A percentile compares a stretch with the other conserved stretches of the same genome.
phyloP scores from a whole-genome alignment of 495 filamentous ascomycete genomes.

The Lasiosphaeria hispida region DNA sequence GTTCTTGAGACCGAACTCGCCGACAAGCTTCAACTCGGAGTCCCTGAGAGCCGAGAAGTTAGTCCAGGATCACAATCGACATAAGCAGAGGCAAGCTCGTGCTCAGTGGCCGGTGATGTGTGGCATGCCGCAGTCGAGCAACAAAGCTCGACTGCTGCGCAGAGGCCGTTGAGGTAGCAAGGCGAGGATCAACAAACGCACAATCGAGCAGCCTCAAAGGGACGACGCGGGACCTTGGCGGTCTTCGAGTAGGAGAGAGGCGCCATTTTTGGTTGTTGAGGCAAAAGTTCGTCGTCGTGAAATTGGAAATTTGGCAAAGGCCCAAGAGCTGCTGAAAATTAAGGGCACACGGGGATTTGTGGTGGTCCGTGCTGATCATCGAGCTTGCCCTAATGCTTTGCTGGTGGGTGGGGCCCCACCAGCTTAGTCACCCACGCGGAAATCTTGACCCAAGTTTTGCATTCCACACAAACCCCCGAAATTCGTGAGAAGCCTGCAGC shows the following conservation, averaged over 20 bases:
- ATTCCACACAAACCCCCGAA: conserved; percentile 33
- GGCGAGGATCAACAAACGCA: conserved; percentile 41
- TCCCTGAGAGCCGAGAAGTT: conserved; percentile 66
- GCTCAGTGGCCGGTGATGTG: conserved; percentile 86
- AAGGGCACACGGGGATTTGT: conserved; percentile 38
- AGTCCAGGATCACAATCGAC: conserved; percentile 70
- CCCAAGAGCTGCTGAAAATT: conserved; percentile 22
- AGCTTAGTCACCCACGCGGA: conserved; percentile 34
- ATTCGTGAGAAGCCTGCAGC: conserved; percentile 31
- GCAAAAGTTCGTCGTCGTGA: conserved; percentile 28
- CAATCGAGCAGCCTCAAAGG: conserved; percentile 99
- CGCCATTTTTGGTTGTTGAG: conserved; percentile 47
- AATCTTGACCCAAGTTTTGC: conserved; percentile 31
- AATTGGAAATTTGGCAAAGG: conserved; percentile 10
- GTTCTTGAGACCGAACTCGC: conserved; percentile 98
- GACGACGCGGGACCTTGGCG: conserved; percentile 83
- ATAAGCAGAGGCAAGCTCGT: conserved; percentile 95
- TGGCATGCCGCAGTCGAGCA: conserved; percentile 38
- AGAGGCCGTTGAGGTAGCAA: conserved; percentile 30
- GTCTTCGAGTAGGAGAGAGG: conserved; percentile 89
- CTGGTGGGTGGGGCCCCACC: conserved; percentile 7
- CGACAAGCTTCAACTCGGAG: conserved; percentile 97
- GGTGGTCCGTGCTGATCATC: conserved; percentile 32
- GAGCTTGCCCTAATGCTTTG: conserved; percentile 31
- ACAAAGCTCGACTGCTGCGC: conserved; percentile 43